A percentile compares a stretch with the other conserved stretches of the same genome.
These are phyloP conservation scores for Trichophyton simii DNA, from an alignment of 2,329 filamentous ascomycete genomes.

Conservation along the genomic window DNA sequence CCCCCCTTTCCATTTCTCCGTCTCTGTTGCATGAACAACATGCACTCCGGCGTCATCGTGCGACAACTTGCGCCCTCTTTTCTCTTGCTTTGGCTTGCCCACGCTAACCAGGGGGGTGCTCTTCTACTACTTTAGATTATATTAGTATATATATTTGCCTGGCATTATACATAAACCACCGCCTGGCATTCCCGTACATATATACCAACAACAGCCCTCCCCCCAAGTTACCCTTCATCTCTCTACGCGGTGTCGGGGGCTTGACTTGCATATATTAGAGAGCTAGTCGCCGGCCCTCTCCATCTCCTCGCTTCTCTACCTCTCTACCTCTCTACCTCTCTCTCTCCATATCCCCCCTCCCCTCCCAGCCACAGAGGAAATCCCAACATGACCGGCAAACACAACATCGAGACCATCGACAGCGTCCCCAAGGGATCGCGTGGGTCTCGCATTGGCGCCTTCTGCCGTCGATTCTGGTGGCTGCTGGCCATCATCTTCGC, in stretches of 20 bases:
- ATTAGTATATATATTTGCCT: too few species aligned
- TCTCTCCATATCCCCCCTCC: not conserved
- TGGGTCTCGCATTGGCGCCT: constrained; percentile 18
- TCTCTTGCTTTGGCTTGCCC: not conserved
- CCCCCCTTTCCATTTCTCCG: not conserved
- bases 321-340: too few species aligned
- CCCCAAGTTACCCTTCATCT: too few species aligned
- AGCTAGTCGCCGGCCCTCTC: not conserved
- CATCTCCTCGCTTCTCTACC: not conserved
- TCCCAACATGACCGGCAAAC: constrained; percentile 10
- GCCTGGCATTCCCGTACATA: too few species aligned
- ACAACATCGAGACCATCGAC: constrained; percentile 5
- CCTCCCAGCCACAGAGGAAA: not conserved
- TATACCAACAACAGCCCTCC: too few species aligned
- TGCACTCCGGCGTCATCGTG: not conserved
- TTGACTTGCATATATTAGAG: not conserved
- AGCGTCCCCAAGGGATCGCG: constrained; percentile 17
- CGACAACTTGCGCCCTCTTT: not conserved
- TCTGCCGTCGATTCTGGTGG: constrained; percentile 43
- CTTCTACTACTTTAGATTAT: too few species aligned
- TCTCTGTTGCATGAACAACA: not conserved
- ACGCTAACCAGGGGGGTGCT: not conserved
- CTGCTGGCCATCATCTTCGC: constrained; percentile 39
- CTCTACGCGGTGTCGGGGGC: too few species aligned
- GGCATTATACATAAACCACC: too few species aligned